Base-by-base conservation (phyloP, 441 rosid species). In the Raphanus hybrid region DNA sequence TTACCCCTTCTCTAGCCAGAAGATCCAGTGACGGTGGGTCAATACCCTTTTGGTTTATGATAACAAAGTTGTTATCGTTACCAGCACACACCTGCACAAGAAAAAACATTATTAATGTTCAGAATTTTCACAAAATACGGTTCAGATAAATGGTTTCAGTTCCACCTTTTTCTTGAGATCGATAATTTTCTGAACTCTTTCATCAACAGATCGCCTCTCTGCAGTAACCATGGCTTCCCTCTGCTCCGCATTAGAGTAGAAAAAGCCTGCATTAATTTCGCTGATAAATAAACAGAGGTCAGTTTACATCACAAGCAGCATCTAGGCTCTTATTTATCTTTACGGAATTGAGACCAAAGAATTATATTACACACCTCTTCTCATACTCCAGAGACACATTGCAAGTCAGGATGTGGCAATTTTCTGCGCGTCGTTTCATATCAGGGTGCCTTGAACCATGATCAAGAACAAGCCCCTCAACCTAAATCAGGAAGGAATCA, bases 371-470 rank as follows among this genome's bases (percentile, higher is more conserved):
- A 57, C 78, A 91, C 99, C 99, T 95, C 91, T 95, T 95, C 71
- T 95, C 99, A 75, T 95, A 93, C 80, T 95, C 99, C 83, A 95
- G 77, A 3, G 99, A 91, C 45, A 91, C 97, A 75, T 95, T 95
- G 86, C 98, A 95, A 11, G 98, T 95, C 82, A 95, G 78, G 77
- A 95, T 93, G 80, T 86, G 84, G 81, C 99, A 95, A 79, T 93
- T 93, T 74, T 95, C 99, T 58, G 99, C 98, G 27, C 92, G 89
- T 8, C 99, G 83, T 86, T 95, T 95, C 99, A 95, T 95, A 81
- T 95, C 99, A 67, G 99, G 99, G 86, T 95, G 99, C 77, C 99
- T 90, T 4, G 99, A 95, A 74, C 98, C 98, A 87, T 95, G 99
- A 77, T 95, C 99, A 64, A 95, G 91, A 54, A 95, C 99, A 77